Base-by-base conservation (phyloP, 352 stramenopile species). In the Elongisporangium undulatum region DNA sequence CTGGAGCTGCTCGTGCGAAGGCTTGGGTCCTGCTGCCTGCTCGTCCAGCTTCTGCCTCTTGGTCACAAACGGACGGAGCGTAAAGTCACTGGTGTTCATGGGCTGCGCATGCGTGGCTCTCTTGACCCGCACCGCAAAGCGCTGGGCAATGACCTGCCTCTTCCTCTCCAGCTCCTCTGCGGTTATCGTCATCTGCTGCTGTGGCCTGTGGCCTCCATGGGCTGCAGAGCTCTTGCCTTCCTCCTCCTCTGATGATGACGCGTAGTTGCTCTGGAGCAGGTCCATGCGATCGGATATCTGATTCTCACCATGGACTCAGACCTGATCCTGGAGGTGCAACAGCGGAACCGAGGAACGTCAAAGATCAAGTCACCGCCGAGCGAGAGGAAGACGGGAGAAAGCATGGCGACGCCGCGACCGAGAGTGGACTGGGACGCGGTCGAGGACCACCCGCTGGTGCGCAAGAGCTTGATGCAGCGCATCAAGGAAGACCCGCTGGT, bases 331-430 rank as follows among this genome's bases (percentile, higher is more conserved):
- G 29, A 15, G 29, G 29, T 41, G 29, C 29, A 41, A 41, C 29
- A 15, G 29, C 29, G 29, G 29, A 41, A 41, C 29, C 2, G 29
- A 15, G 29, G 29, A 41, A 41, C 29, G 29, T 41, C 29, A 41
- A 41, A 41, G 29, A 41, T 41, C 29, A 41, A 41, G 29, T 41
- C 29, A 9, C 29, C 24, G 24, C 3, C 24, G n/a, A n/a, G n/a
- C n/a, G n/a, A 34, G 24, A 34, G 9, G 29, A 41, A 41, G 29
- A 41, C 29, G 29, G 8, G 29, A 41, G 29, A 41, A 41, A 9
- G 93, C 49, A 26, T 26, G 23, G 23, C 23, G 23, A 26, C 23
- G 2, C 23, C 23, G 5, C 23, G 23, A 26, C 23, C 23, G 23
- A 26, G 23, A 2, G 23, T 26, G 23, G 5, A 26, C 5, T 5